Conservation (phyloP, 257 asterid genomes). For the Solanum etuberosum region DNA sequence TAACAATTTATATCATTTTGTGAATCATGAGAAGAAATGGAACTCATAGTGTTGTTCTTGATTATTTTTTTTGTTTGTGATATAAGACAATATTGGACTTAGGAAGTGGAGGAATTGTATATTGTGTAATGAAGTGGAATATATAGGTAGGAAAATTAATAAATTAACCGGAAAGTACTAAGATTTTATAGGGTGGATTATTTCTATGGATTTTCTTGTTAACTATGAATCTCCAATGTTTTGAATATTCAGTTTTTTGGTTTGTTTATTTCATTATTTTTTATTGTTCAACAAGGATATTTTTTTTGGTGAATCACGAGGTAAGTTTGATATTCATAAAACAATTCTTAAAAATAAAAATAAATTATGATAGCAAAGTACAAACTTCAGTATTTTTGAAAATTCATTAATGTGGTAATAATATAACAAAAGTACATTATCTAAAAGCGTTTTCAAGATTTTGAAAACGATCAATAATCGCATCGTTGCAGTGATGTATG, state of each 20-base stretch:
- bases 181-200: slow-evolving; percentile 16
- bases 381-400: background rate
- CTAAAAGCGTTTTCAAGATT: too few relatives aligned
- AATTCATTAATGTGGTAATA: background rate
- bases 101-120: slow-evolving; percentile 9
- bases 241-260: background rate
- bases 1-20: background rate
- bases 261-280: background rate
- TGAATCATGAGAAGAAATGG: slow-evolving; percentile 7
- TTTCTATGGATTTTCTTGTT: slow-evolving; percentile 23
- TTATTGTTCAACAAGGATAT: background rate
- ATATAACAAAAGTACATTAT: too few relatives aligned
- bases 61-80: background rate
- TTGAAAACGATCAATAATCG: background rate
- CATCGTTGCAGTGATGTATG: background rate
- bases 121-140: background rate
- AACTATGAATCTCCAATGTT: background rate
- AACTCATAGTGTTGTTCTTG: slow-evolving; percentile 18
- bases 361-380: background rate
- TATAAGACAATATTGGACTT: background rate
- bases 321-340: background rate
- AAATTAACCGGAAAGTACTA: slow-evolving; percentile 15
- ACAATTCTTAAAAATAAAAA: too few relatives aligned
- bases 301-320: background rate
- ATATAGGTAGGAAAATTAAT: background rate